A percentile compares a stretch with the other conserved stretches of the same genome.
These are phyloP conservation scores for Solanum dulcamara DNA, from an alignment of 257 asterid species.

Conservation along the genomic window DNA sequence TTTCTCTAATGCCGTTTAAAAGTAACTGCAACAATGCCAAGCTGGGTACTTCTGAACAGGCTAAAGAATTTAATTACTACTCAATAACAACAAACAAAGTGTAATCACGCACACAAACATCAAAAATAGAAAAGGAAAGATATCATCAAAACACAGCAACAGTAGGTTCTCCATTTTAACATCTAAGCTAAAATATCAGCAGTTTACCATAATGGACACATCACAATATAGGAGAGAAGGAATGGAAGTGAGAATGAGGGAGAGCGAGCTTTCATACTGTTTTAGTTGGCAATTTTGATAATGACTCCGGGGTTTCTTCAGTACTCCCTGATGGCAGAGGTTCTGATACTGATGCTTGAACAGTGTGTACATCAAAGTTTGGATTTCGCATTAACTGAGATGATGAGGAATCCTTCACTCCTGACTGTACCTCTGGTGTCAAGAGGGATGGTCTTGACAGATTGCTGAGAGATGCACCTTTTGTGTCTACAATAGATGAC, in stretches of 20 bases:
- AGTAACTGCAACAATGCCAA: neutral
- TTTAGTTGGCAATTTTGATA: neutral
- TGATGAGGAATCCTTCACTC: neutral
- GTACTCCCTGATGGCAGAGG: neutral
- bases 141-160: neutral
- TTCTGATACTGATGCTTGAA: neutral
- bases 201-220: neutral
- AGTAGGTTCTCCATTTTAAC: neutral
- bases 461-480: neutral
- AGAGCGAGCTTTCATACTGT: constrained; percentile 2
- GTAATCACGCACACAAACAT: neutral
- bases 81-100: neutral
- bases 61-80: neutral
- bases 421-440: neutral
- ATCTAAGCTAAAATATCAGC: neutral
- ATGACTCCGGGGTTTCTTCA: neutral
- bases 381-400: neutral
- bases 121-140: neutral
- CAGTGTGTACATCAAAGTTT: neutral
- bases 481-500: neutral
- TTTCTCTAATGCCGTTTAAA: neutral
- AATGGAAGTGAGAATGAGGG: neutral
- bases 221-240: neutral
- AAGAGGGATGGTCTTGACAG: neutral
- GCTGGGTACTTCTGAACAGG: neutral